phyloP scores from a whole-genome alignment of 768 basidiomycete species.

The Boletus tomentosulus region DNA sequence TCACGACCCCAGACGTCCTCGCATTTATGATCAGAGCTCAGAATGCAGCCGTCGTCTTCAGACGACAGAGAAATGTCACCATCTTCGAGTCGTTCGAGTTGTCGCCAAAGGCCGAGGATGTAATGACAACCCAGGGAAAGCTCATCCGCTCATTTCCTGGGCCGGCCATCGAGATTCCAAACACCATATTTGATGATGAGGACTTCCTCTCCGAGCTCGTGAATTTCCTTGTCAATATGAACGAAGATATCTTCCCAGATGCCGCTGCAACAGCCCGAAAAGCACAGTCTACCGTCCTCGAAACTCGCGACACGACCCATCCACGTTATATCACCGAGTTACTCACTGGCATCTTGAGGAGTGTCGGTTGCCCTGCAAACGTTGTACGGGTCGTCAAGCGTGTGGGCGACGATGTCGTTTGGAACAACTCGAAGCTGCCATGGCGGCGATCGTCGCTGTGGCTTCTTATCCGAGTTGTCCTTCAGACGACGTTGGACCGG shows the following conservation, averaged over 20 bases:
- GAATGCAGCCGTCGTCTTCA: slow-evolving; percentile 45
- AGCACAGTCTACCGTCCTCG: slow-evolving; percentile 32
- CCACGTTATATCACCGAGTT: slow-evolving; percentile 49
- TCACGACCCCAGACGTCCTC: slow-evolving; percentile 31
- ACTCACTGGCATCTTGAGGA: slow-evolving; percentile 44
- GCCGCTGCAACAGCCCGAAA: slow-evolving; percentile 35
- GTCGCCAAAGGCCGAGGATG: slow-evolving; percentile 31
- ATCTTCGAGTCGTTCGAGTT: slow-evolving; percentile 47
- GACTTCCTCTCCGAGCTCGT: slow-evolving; percentile 34
- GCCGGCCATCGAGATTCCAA: slow-evolving; percentile 38
- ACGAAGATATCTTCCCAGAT: slow-evolving; percentile 32
- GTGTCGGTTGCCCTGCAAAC: slow-evolving; percentile 30
- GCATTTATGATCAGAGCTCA: slow-evolving; percentile 41
- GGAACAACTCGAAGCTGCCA: slow-evolving; percentile 34
- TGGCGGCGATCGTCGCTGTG: slow-evolving; percentile 52
- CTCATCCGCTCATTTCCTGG: slow-evolving; percentile 45
- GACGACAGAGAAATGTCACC: slow-evolving; percentile 25
- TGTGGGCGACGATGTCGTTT: slow-evolving; percentile 44
- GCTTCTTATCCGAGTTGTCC: slow-evolving; percentile 44
- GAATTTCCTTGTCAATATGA: slow-evolving; percentile 35
- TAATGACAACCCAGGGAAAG: slow-evolving; percentile 40
- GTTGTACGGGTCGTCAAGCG: slow-evolving; percentile 37
- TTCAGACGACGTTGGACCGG: slow-evolving; percentile 38
- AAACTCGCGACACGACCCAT: slow-evolving; percentile 39
- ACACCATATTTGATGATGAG: slow-evolving; percentile 22